Evolutionary conservation across 257 asterid genomes (phyloP), one percentile per base, ranked within the genome.

Genomic region (Nyctanthes arbortristis): DNA sequence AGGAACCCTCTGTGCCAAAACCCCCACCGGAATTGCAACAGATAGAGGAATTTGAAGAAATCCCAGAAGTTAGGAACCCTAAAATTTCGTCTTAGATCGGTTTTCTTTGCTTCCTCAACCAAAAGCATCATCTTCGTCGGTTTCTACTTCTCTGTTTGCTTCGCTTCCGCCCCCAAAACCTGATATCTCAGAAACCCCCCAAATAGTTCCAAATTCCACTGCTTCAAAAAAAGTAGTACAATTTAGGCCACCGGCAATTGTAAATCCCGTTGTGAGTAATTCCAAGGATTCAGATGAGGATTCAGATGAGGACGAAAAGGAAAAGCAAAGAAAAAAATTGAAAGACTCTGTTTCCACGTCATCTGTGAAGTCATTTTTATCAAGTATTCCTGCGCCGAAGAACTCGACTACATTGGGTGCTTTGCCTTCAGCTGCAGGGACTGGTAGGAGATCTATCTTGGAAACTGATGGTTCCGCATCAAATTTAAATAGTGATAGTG

Each of bases 381-480:
- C 85, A 27, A 88, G 81, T 57, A 82, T 93, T 63, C 99, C 99
- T n/a, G 92, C 90, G 1, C 97, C 98, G 0, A 90, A 73, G 75
- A 76, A 82, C 74, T 85, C 96, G 0, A 73, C 81, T 39, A 72
- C 91, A 13, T 77, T 93, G 79, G 97, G 98, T 4, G 79, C 79
- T 45, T 47, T 83, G 72, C 78, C 88, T 68, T 80, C 85, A 14
- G 90, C 83, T 31, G 80, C 84, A 25, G 98, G 96, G 13, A 67
- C 79, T 16, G 82, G 88, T 52, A 75, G 97, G 86, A 81, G 89
- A 80, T 84, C 91, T 9, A 79, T 85, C 67, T 74, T 93, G 5
- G 96, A 93, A 68, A 77, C 97, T 16, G 83, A 75, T 37, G 69
- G 72, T 47, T 83, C 77, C 13, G 73, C 77, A n/a, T 63, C 81